Base-by-base conservation (phyloP, 179 eudicot genomes). In the Spinacia oleracea region DNA sequence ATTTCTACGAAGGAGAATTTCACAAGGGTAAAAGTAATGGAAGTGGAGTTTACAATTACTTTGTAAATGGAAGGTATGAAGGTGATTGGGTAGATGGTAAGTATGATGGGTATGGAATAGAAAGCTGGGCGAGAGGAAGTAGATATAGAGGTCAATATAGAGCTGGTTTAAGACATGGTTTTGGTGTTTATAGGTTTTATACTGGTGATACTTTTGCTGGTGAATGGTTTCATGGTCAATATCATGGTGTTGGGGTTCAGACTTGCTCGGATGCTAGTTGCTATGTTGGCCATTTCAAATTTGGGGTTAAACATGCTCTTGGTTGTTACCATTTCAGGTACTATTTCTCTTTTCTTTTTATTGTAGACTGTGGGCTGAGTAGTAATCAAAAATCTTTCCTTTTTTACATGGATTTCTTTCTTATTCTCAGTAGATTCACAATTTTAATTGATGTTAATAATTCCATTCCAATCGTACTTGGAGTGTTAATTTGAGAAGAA, bases 301-400 rank as follows among this genome's bases (percentile, higher is more conserved):
- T 86, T 29, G 98, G 95, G 1, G 88, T 93, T 58, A 95, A 93
- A 63, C 98, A 95, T 80, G 98, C 95, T 43, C 84, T 93, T 76
- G 97, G 97, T 59, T 87, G 87, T 77, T 95, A 95, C 84, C 95
- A 90, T 90, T 95, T 93, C 84, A 91, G 98, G 98, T 93, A 23
- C 66, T 27, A 25, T 20, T 66, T 73, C 53, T 10, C 10, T 70
- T 40, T 58, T 34, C 45, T 58, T 32, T 64, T 46, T 14, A 14
- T 11, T 55, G 25, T 63, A 34, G 16, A 18, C 5, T 53, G 3
- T 53, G n/a, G 59, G 7, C 27, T 25, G 29, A 25, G 0, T 59
- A 2, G n/a, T n/a, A n/a, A n/a, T n/a, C n/a, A n/a, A n/a, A n/a
- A n/a, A n/a, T n/a, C n/a, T n/a, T n/a, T n/a, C n/a, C n/a, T n/a